Evolutionary conservation across 495 filamentous ascomycete genomes (phyloP).

Genomic region (Aspergillus kassunensis): DNA sequence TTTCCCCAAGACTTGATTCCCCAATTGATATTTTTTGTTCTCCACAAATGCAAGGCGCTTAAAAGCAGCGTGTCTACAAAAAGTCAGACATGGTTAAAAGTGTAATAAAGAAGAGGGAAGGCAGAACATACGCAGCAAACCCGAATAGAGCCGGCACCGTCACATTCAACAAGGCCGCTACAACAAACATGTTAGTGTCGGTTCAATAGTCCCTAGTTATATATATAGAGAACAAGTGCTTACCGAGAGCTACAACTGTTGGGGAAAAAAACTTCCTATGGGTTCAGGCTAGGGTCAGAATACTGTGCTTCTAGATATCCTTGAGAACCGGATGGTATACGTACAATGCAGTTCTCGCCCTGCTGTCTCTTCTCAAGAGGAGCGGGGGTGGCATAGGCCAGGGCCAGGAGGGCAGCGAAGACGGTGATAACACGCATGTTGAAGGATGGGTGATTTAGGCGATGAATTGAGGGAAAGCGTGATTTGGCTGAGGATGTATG

Average conservation of each 20-base stretch:
- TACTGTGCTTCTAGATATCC: too few species aligned
- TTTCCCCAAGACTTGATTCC: too few species aligned
- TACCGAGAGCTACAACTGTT: background rate
- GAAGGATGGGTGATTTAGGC: too few species aligned
- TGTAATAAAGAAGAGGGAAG: background rate
- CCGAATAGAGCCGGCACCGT: conserved; percentile 3
- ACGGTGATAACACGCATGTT: conserved; percentile 12
- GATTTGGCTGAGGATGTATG: too few species aligned
- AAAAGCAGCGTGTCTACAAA: conserved; percentile 1
- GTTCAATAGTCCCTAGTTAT: background rate
- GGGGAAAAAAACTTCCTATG: conserved; percentile 6
- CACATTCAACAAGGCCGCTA: conserved; percentile 11
- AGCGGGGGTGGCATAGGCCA: conserved; percentile 8
- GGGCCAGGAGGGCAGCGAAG: conserved; percentile 6
- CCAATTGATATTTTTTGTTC: too few species aligned
- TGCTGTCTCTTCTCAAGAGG: conserved; percentile 12
- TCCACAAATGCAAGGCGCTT: too few species aligned
- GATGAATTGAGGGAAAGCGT: too few species aligned
- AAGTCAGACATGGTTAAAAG: background rate
- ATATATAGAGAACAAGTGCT: background rate
- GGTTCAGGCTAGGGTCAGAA: background rate
- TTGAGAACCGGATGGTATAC: too few species aligned
- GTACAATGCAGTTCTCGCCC: conserved; percentile 11
- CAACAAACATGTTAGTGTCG: conserved; percentile 5
- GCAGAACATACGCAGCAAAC: conserved; percentile 11